Evolutionary conservation across 139 green algal species (phyloP), one percentile per base, ranked within the genome.

Genomic region (Cymbomonas tetramitiformis): DNA sequence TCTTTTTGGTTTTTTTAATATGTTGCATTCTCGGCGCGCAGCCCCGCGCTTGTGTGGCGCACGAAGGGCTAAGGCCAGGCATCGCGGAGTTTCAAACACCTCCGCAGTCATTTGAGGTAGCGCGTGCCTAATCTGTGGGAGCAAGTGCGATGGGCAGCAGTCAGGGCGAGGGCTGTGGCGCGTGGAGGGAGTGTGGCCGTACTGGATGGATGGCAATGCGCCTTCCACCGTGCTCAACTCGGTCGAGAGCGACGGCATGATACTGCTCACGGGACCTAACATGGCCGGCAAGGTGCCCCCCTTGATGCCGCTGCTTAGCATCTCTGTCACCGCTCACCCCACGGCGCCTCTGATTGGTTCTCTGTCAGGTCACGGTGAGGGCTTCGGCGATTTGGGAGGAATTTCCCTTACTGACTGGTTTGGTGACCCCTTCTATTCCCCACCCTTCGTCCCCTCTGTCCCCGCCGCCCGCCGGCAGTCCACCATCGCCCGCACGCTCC

Each of bases 251-350:
- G 33, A 72, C 34, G 65, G 74, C 26, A 80, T 93, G 68, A 56
- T 74, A 19, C 68, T 93, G 41, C 74, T 95, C 9, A 94, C 84
- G 4, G 86, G 86, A 1, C 83, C 86, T 26, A 95, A 95, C 67
- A 94, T 65, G 58, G 58, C 58, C 24, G 58, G 56, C 9, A 63
- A 63, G 30, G 15, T 12, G 36, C 15, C 15, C 36, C 36, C 15
- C 36, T 44, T 12, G 12, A 44, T n/a, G n/a, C n/a, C n/a, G n/a
- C 6, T 7, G 10, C 3, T 51, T 70, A 18, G 34, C 31, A 9
- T 70, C 62, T 5, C 61, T 70, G 40, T n/a, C 47, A 8, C 28
- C 59, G 12, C 48, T 66, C 24, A 66, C 55, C 36, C 36, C 36
- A 44, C 36, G 36, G n/a, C n/a, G n/a, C n/a, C 36, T 19, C 15